Evolutionary conservation across 2,329 filamentous ascomycete genomes (phyloP).

Genomic region (Botryotinia calthae): DNA sequence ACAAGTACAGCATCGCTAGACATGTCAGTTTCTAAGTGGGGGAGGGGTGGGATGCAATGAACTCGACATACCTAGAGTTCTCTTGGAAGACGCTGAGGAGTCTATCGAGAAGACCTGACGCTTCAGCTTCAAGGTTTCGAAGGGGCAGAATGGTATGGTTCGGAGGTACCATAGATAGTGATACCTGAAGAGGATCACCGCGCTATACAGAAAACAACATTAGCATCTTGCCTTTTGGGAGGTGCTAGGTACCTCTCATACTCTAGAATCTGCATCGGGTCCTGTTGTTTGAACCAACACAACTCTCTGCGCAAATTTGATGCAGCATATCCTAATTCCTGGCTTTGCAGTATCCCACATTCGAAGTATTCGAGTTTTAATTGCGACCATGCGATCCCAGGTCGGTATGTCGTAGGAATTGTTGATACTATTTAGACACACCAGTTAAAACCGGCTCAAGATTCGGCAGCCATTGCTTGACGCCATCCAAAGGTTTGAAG

Average conservation of each 20-base stretch:
- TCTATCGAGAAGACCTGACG: constrained; percentile 84
- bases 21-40: constrained; percentile 41
- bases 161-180: constrained; percentile 77
- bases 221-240: constrained; percentile 14
- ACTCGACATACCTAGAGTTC: constrained; percentile 66
- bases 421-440: constrained; percentile 63
- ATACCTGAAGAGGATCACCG: constrained; percentile 76
- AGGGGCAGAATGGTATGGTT: constrained; percentile 79
- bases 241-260: constrained; percentile 47
- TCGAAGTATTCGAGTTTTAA: constrained; percentile 84
- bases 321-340: constrained; percentile 85
- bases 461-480: neutral
- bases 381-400: constrained; percentile 84
- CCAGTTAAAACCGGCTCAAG: constrained; percentile 32
- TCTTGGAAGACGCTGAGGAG: constrained; percentile 84
- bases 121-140: constrained; percentile 85
- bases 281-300: constrained; percentile 90
- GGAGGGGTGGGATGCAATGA: constrained; percentile 10
- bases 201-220: constrained; percentile 47
- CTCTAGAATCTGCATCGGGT: constrained; percentile 74
- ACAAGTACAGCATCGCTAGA: constrained; percentile 80
- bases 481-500: neutral
- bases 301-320: constrained; percentile 95
- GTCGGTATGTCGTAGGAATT: constrained; percentile 76
- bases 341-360: constrained; percentile 80